Percentiles rank a stretch among this genome's conserved stretches.
These are phyloP conservation scores for Lanzia echinophila DNA, from an alignment of 2,329 filamentous ascomycete species.

Conservation along the genomic window DNA sequence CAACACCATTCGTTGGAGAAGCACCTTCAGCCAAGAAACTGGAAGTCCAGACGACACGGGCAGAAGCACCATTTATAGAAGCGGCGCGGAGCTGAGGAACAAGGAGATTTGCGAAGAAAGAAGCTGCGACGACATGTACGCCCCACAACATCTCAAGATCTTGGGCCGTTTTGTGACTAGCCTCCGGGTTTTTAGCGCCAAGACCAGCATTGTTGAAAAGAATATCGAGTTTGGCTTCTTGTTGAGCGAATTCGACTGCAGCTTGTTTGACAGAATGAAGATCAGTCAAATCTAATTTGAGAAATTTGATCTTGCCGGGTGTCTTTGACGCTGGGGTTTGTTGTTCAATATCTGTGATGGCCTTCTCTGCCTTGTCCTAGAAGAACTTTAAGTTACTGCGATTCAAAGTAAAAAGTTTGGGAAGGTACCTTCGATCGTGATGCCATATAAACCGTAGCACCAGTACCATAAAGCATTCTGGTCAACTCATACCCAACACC, in stretches of 20 bases:
- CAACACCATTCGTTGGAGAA: background rate
- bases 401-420: background rate
- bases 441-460: constrained; percentile 37
- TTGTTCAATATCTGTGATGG: constrained; percentile 33
- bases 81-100: constrained; percentile 8
- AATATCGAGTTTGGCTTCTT: constrained; percentile 32
- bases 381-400: constrained; percentile 13
- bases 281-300: constrained; percentile 33
- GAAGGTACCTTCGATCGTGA: constrained; percentile 23
- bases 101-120: constrained; percentile 28
- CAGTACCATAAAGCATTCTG: constrained; percentile 32
- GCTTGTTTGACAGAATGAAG: constrained; percentile 32
- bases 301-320: constrained; percentile 29
- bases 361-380: constrained; percentile 31
- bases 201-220: constrained; percentile 34
- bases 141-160: constrained; percentile 17
- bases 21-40: background rate
- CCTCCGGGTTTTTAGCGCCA: background rate
- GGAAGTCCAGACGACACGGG: background rate
- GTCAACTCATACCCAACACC: constrained; percentile 34
- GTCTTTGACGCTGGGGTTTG: constrained; percentile 16
- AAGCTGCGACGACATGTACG: constrained; percentile 30
- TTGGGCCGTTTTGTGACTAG: constrained; percentile 28
- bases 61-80: background rate
- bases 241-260: constrained; percentile 29